Percentiles rank a stretch among this genome's conserved stretches.
phyloP scores from a whole-genome alignment of 169 alveolate species.

The Plasmodium falciparum region DNA sequence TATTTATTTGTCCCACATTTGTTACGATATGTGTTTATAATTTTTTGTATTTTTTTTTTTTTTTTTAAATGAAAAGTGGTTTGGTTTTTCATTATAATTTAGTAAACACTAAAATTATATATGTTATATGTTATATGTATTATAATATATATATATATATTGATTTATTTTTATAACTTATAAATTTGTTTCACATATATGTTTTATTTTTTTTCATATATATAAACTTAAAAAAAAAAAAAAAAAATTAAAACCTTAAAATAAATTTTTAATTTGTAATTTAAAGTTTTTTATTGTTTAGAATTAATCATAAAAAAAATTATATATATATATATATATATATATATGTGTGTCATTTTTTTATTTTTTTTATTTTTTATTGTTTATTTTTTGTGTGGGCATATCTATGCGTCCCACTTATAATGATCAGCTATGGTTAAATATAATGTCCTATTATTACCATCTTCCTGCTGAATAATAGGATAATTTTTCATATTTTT shows the following conservation, averaged over 20 bases:
- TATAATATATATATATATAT: neutral
- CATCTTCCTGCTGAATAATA: conserved; percentile 15
- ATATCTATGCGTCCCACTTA: conserved; percentile 79
- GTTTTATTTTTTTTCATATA: too few relatives aligned
- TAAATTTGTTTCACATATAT: neutral
- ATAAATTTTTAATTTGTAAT: too few relatives aligned
- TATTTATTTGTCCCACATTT: neutral
- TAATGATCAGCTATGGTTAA: conserved; percentile 85
- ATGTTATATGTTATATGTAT: conserved; percentile 3
- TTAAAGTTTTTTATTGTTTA: too few relatives aligned
- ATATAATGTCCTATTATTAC: conserved; percentile 79
- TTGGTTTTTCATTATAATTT: conserved; percentile 5
- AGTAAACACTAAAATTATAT: neutral
- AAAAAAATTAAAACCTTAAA: too few relatives aligned
- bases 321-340: too few relatives aligned
- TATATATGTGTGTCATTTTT: too few relatives aligned
- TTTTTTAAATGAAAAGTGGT: conserved; percentile 4
- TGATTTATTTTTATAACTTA: conserved; percentile 8
- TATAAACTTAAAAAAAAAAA: too few relatives aligned
- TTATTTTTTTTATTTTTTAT: too few relatives aligned
- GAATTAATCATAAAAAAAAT: neutral
- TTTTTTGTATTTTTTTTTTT: conserved; percentile 45
- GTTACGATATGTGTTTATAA: conserved; percentile 10
- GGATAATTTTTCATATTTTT: neutral
- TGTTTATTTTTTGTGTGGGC: neutral